phyloP scores from a whole-genome alignment of 108 stramenopile species.

The Aurantiochytrium sp. region DNA sequence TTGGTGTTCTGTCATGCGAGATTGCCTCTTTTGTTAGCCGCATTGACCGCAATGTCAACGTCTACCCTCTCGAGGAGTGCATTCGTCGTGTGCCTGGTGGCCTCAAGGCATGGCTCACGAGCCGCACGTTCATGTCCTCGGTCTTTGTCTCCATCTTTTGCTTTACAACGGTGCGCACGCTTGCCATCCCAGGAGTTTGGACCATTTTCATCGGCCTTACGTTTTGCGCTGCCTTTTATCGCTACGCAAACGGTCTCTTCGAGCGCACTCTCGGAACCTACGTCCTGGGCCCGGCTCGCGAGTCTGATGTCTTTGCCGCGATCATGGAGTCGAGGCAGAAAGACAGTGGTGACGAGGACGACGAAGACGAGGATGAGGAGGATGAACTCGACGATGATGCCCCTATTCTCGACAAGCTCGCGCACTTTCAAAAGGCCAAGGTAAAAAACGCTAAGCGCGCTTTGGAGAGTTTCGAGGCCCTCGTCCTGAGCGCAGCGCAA shows the following conservation, averaged over 20 bases:
- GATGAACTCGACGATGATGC: background rate
- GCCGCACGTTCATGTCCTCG: background rate
- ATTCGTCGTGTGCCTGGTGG: background rate
- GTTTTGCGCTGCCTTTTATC: background rate
- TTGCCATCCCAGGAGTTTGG: background rate
- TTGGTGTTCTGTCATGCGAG: background rate
- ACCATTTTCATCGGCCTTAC: background rate
- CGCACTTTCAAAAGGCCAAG: background rate
- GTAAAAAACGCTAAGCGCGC: background rate
- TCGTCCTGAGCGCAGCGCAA: background rate
- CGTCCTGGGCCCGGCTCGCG: too few relatives aligned
- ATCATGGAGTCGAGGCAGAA: too few relatives aligned
- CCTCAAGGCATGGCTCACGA: background rate
- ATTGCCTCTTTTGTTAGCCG: background rate
- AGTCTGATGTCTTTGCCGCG: too few relatives aligned
- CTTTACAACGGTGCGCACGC: background rate
- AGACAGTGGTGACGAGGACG: too few relatives aligned
- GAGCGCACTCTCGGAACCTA: background rate
- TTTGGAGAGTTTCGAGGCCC: background rate
- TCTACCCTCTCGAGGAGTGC: background rate
- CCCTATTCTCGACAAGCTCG: background rate
- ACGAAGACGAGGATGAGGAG: background rate
- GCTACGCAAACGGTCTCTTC: constrained; percentile 2
- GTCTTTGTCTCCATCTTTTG: background rate
- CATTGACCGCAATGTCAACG: background rate